Evolutionary conservation across 2,329 filamentous ascomycete species (phyloP).

Genomic region (Colletotrichum musae): DNA sequence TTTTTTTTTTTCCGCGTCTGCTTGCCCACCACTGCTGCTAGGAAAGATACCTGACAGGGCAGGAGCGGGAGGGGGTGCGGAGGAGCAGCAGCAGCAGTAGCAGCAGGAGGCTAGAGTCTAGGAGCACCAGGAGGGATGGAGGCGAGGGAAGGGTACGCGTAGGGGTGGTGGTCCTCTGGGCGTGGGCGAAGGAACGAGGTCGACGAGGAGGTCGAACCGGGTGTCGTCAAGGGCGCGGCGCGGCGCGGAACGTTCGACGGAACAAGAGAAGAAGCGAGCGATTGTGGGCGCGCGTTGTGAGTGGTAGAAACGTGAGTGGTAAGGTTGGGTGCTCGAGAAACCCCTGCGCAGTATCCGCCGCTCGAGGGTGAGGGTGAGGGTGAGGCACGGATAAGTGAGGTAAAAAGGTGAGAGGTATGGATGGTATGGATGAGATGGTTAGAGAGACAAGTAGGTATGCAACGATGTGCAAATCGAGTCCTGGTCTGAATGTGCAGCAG

Average conservation of each 20-base stretch:
- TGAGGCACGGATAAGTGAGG: background rate
- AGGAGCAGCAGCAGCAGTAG: constrained; percentile 32
- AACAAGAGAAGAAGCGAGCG: constrained; percentile 34
- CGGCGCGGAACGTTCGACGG: constrained; percentile 34
- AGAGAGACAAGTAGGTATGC: constrained; percentile 7
- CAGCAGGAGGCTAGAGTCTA: background rate
- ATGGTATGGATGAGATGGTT: background rate
- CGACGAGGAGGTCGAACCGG: constrained; percentile 22
- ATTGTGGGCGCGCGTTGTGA: constrained; percentile 4
- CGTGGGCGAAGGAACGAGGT: constrained; percentile 31
- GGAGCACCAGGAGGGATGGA: background rate
- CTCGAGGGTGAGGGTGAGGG: background rate
- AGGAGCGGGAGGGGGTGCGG: constrained; percentile 36
- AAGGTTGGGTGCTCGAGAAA: constrained; percentile 1
- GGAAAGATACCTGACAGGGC: constrained; percentile 2
- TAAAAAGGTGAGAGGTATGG: too few relatives aligned
- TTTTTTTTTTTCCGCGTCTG: constrained; percentile 12
- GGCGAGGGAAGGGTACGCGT: constrained; percentile 38
- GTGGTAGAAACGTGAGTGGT: too few relatives aligned
- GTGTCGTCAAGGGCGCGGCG: constrained; percentile 28
- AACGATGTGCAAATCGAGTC: constrained; percentile 27
- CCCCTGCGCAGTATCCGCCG: constrained; percentile 10
- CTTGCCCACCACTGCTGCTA: constrained; percentile 26
- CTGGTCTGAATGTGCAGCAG: too few relatives aligned
- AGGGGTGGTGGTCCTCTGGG: constrained; percentile 20